Percentiles rank a stretch among this genome's conserved stretches.
These are phyloP conservation scores for Carex littledalei DNA, from an alignment of 176 grass and related monocot genomes.

Conservation along the genomic window DNA sequence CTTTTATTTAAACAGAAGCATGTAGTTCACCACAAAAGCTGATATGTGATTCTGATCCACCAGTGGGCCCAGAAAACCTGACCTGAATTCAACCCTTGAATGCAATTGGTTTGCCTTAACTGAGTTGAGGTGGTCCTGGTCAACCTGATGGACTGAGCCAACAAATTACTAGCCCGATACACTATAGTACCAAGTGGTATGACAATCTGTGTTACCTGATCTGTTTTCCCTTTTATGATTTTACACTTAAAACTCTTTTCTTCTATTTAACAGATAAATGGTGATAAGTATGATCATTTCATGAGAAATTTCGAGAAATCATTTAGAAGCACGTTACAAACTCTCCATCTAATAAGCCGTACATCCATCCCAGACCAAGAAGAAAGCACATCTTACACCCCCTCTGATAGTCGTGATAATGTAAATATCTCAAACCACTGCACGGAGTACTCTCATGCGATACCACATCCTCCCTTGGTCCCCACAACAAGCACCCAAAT, in stretches of 20 bases:
- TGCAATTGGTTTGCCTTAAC: background rate
- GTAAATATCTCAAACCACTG: constrained; percentile 22
- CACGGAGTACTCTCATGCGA: constrained; percentile 9
- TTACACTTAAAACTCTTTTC: background rate
- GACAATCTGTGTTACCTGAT: background rate
- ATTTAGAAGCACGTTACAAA: constrained; percentile 85
- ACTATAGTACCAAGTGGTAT: background rate
- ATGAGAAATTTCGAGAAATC: constrained; percentile 90
- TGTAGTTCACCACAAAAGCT: background rate
- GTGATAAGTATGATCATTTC: constrained; percentile 67
- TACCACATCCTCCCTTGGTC: constrained; percentile 9
- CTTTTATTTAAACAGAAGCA: background rate
- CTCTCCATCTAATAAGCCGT: constrained; percentile 62
- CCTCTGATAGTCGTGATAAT: constrained; percentile 22
- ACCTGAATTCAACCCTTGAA: background rate
- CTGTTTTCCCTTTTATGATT: background rate
- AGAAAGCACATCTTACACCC: constrained; percentile 25
- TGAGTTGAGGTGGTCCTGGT: background rate
- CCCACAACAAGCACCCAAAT: constrained; percentile 30
- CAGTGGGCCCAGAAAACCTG: background rate
- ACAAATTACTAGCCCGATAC: background rate
- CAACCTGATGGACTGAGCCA: background rate
- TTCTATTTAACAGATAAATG: constrained; percentile 66
- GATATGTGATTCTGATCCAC: background rate
- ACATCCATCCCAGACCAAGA: constrained; percentile 30